phyloP scores from a whole-genome alignment of 2,329 filamentous ascomycete species.

The Phialophora verrucosa region DNA sequence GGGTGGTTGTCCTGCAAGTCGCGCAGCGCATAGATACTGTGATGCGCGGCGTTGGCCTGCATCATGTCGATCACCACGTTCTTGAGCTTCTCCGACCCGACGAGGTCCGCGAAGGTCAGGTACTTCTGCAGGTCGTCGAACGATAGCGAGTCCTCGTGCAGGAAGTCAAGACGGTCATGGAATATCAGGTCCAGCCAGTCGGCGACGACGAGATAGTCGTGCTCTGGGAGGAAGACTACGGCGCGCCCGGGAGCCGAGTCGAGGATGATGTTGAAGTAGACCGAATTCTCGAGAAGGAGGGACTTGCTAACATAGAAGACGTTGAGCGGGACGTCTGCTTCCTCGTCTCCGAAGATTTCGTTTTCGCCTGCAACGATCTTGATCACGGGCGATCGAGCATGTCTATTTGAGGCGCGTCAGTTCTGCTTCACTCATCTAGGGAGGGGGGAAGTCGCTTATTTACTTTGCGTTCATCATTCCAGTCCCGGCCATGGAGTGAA shows the following conservation, averaged over 20 bases:
- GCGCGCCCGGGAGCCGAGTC: constrained; percentile 13
- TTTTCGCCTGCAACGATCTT: constrained; percentile 20
- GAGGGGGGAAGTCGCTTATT: neutral
- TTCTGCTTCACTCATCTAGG: neutral
- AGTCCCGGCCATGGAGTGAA: neutral
- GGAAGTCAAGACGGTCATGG: neutral
- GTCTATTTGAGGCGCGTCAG: constrained; percentile 6
- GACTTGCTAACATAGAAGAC: constrained; percentile 29
- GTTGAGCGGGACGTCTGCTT: constrained; percentile 9
- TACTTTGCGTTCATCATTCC: constrained; percentile 6
- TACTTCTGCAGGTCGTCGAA: constrained; percentile 6
- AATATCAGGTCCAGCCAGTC: constrained; percentile 23
- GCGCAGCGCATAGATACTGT: constrained; percentile 2
- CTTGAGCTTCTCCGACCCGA: constrained; percentile 18
- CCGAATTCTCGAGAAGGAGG: constrained; percentile 22
- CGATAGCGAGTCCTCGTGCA: neutral
- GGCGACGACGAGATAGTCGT: constrained; percentile 11
- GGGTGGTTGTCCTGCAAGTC: constrained; percentile 3
- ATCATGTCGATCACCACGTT: constrained; percentile 24
- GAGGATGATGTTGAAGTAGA: constrained; percentile 23
- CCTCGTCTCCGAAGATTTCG: constrained; percentile 13
- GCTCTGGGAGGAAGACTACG: constrained; percentile 12
- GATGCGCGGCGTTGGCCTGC: constrained; percentile 3
- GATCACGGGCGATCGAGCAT: constrained; percentile 23
- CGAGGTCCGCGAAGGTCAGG: constrained; percentile 18